Conservation (phyloP, 805 yeast species). For the Barnettozyma salicaria region DNA sequence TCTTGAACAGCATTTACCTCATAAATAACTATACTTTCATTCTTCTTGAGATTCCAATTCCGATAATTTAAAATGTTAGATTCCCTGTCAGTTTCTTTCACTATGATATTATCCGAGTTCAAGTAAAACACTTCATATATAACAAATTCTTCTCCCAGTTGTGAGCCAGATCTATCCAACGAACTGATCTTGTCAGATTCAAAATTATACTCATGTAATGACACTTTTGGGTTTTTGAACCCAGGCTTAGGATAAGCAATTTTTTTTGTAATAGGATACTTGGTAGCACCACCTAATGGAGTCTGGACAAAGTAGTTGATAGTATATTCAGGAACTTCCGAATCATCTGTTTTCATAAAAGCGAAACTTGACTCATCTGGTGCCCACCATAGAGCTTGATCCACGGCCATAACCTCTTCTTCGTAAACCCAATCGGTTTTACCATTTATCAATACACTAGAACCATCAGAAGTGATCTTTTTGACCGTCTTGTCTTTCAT, state of each 20-base stretch:
- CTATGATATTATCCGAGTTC: conserved; percentile 42
- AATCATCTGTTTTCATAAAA: conserved; percentile 62
- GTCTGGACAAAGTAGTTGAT: conserved; percentile 67
- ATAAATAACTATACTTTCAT: conserved; percentile 37
- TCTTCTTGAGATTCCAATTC: conserved; percentile 32
- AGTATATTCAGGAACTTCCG: conserved; percentile 61
- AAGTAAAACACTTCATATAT: conserved; percentile 68
- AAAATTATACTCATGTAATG: conserved; percentile 40
- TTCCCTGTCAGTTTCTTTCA: conserved; percentile 58
- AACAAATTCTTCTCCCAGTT: conserved; percentile 40
- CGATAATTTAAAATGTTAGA: conserved; percentile 57
- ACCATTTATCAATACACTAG: conserved; percentile 64
- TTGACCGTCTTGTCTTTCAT: conserved; percentile 24
- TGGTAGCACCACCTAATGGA: conserved; percentile 32
- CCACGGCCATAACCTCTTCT: conserved; percentile 74
- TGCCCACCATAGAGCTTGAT: conserved; percentile 82
- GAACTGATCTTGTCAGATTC: conserved; percentile 28
- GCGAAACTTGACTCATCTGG: conserved; percentile 61
- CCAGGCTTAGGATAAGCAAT: conserved; percentile 86
- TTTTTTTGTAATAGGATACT: conserved; percentile 53
- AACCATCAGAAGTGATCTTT: conserved; percentile 63
- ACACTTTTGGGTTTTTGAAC: conserved; percentile 62
- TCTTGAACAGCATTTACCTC: conserved; percentile 36
- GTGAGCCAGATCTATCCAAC: conserved; percentile 20
- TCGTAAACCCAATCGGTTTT: conserved; percentile 94